Evolutionary conservation across 352 stramenopile genomes (phyloP), one percentile per base, ranked within the genome.

Genomic region (Phytophthora hybrid): DNA sequence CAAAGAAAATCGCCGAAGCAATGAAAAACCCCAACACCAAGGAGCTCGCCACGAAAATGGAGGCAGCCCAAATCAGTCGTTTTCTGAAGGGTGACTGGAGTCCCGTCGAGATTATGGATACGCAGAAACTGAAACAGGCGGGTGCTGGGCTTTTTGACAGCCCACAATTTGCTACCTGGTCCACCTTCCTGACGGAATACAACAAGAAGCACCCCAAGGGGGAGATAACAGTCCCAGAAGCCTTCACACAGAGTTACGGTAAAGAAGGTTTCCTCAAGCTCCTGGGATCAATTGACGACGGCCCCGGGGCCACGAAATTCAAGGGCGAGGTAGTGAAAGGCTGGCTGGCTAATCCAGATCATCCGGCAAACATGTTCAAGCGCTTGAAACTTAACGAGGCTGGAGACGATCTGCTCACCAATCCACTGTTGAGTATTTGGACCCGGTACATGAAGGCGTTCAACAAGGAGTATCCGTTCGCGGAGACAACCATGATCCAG

Each of bases 401-500:
- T 46, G 13, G 37, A n/a, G 37, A 46, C 37, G 37, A 46, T 5
- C 37, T 46, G 1, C 37, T 46, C 37, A 16, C 13, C 37, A 46
- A 16, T n/a, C 37, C 37, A 6, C 13, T 46, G 13, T 46, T 46
- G 37, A 16, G 16, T 46, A 18, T 46, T n/a, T 46, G 37, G 37
- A 46, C 37, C 13, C 11, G 5, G 37, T n/a, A 46, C 37, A n/a
- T 46, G 37, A n/a, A 46, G 11, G 37, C 37, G 13, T 46, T 18
- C 37, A 46, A 46, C 13, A 46, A n/a, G 37, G 11, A 46, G 13
- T 46, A 46, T 5, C 13, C 37, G 37, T 46, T 46, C 13, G 11
- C 37, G 1, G 13, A 46, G 37, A 46, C 37, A 14, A 46, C 37
- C 4, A 46, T 74, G 21, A 62, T 69, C 46, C 13, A 69, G 60